Base-by-base conservation (phyloP, 805 yeast species). In the Cyberlindnera amylophila region DNA sequence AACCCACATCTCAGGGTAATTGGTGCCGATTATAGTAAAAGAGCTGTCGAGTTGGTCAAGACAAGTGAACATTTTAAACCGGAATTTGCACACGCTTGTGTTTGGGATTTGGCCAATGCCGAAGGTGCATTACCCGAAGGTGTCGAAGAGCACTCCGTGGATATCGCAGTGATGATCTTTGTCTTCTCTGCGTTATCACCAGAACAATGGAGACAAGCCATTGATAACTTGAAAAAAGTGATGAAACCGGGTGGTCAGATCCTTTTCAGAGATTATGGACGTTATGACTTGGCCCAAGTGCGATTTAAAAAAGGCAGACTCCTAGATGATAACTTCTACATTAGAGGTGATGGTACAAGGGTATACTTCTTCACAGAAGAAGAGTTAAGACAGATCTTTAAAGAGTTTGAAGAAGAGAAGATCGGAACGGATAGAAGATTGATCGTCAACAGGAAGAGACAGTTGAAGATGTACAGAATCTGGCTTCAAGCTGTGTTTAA, bases 281-380 rank as follows among this genome's bases (percentile, higher is more conserved):
- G 97, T 50, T 93, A 91, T 59, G 99, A 93, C 64, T 70, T 93
- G 63, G 96, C 99, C 0, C 99, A 93, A 61, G 83, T 93, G 42
- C 68, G 99, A 54, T 89, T 91, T 70, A 93, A 93, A 65, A 86
- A 85, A 61, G 84, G 86, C 36, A 76, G 98, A 54, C 65, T 87
- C 21, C 63, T 93, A 42, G 96, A 87, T 41, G 97, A 91, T 43
- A 90, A 93, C 63, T 93, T 93, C 59, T 93, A 93, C 64, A 88
- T 90, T 30, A 78, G 99, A 57, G 99, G 99, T 30, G 99, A 93
- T 61, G 99, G 99, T 36, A 93, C 99, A 0, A 73, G 99, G 53
- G 99, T 93, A 11, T 93, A 93, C 62, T 93, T 93, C 67, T 93
- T 93, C 69, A 87, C 96, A 2, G 98, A 91, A 60, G 96, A 91